phyloP scores from a whole-genome alignment of 129 eudicot species.

The Escallonia herrerae region DNA sequence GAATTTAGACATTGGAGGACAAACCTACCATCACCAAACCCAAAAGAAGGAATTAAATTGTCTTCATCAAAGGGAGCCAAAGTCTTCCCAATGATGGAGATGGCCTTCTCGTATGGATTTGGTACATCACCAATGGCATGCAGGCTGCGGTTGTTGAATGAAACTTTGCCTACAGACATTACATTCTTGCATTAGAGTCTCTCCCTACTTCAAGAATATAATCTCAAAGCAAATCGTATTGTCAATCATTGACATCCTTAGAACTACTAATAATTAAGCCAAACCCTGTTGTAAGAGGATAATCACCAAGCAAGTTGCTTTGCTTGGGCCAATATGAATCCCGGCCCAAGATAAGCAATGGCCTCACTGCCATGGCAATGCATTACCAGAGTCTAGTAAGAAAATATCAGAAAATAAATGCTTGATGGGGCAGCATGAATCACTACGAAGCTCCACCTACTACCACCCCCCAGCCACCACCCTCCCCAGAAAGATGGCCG shows the following conservation, averaged over 20 bases:
- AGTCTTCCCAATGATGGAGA: slow-evolving; percentile 64
- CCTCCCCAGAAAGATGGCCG: not conserved
- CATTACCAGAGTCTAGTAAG: not conserved
- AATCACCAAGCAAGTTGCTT: not conserved
- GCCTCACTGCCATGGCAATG: not conserved
- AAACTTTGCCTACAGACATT: slow-evolving; percentile 42
- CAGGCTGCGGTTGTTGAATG: slow-evolving; percentile 64
- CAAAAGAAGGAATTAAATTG: slow-evolving; percentile 76
- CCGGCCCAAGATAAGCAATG: not conserved
- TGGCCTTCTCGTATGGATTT: slow-evolving; percentile 76
- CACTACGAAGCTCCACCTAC: not conserved
- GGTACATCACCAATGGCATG: slow-evolving; percentile 56
- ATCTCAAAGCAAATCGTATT: not conserved
- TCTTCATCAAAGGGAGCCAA: slow-evolving; percentile 80
- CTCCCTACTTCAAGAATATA: not conserved
- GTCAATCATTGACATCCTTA: too few relatives aligned
- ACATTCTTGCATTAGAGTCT: slow-evolving; percentile 13
- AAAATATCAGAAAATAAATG: not conserved
- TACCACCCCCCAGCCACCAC: not conserved
- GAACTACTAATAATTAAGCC: too few relatives aligned
- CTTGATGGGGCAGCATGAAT: not conserved
- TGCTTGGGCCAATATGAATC: not conserved
- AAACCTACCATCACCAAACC: slow-evolving; percentile 69
- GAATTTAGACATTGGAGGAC: slow-evolving; percentile 3
- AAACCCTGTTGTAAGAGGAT: not conserved